Conservation (phyloP, 2,329 filamentous ascomycete genomes). For the Didymella lethalis region DNA sequence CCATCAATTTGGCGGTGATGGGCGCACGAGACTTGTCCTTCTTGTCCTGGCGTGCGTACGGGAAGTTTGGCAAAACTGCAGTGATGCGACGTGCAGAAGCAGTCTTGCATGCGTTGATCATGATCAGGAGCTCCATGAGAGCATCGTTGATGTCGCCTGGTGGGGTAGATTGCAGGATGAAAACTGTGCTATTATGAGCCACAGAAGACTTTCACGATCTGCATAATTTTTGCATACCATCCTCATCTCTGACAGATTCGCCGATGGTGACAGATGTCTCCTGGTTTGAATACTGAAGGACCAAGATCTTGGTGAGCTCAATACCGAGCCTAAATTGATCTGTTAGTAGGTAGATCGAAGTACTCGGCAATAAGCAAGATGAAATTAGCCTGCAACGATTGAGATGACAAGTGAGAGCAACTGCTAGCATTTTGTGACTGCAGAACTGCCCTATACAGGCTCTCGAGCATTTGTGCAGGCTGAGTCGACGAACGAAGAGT, state of each 20-base stretch:
- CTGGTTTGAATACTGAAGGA: slow-evolving; percentile 85
- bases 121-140: slow-evolving; percentile 97
- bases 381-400: slow-evolving; percentile 61
- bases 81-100: slow-evolving; percentile 90
- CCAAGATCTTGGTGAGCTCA: slow-evolving; percentile 79
- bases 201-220: slow-evolving; percentile 14
- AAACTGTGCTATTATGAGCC: slow-evolving; percentile 65
- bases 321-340: slow-evolving; percentile 69
- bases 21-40: slow-evolving; percentile 96
- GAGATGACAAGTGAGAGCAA: background rate
- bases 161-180: slow-evolving; percentile 93
- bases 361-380: slow-evolving; percentile 70
- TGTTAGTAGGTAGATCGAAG: slow-evolving; percentile 33
- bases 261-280: slow-evolving; percentile 92
- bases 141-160: slow-evolving; percentile 98
- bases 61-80: slow-evolving; percentile 94
- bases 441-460: background rate
- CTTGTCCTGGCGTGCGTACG: slow-evolving; percentile 96
- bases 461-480: slow-evolving; percentile 7
- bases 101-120: slow-evolving; percentile 94
- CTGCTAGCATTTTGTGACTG: background rate
- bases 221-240: slow-evolving; percentile 64
- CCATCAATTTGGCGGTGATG: slow-evolving; percentile 93
- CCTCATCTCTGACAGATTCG: slow-evolving; percentile 95
- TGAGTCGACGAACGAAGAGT: slow-evolving; percentile 5